Conservation (phyloP, 805 yeast species). For the Ogataea saltuana region DNA sequence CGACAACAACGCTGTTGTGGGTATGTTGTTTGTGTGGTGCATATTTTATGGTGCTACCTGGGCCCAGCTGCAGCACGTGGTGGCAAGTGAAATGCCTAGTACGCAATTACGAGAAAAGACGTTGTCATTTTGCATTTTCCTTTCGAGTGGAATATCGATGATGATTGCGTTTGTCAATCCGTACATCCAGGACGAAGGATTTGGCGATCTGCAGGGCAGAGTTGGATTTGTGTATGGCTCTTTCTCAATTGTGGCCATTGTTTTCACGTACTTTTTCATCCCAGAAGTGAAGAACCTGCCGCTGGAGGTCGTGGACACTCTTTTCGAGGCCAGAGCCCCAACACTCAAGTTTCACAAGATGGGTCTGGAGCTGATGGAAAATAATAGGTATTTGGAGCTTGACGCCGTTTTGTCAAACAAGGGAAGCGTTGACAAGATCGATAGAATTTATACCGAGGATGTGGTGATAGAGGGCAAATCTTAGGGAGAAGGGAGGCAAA, state of each 20-base stretch:
- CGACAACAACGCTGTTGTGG: slow-evolving; percentile 29
- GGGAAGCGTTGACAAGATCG: background rate
- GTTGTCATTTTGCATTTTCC: slow-evolving; percentile 35
- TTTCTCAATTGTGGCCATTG: slow-evolving; percentile 30
- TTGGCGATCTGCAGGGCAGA: slow-evolving; percentile 48
- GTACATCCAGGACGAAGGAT: slow-evolving; percentile 48
- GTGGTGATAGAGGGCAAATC: background rate
- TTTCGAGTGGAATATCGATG: slow-evolving; percentile 25
- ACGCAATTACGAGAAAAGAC: slow-evolving; percentile 42
- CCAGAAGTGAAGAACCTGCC: slow-evolving; percentile 64
- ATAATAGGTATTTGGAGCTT: slow-evolving; percentile 7
- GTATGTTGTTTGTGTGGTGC: slow-evolving; percentile 25
- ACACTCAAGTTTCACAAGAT: slow-evolving; percentile 7
- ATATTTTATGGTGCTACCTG: slow-evolving; percentile 28
- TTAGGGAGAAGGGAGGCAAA: background rate
- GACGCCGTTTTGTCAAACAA: slow-evolving; percentile 7
- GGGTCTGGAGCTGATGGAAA: slow-evolving; percentile 9
- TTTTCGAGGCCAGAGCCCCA: slow-evolving; percentile 39
- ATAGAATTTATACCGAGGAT: background rate
- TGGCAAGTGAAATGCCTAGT: slow-evolving; percentile 41
- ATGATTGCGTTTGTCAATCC: slow-evolving; percentile 44
- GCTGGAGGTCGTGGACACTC: slow-evolving; percentile 56
- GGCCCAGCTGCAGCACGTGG: slow-evolving; percentile 33
- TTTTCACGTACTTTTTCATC: slow-evolving; percentile 51
- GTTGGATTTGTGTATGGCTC: slow-evolving; percentile 51